phyloP scores from a whole-genome alignment of 805 yeast genomes.

The Debaryomyces hansenii region DNA sequence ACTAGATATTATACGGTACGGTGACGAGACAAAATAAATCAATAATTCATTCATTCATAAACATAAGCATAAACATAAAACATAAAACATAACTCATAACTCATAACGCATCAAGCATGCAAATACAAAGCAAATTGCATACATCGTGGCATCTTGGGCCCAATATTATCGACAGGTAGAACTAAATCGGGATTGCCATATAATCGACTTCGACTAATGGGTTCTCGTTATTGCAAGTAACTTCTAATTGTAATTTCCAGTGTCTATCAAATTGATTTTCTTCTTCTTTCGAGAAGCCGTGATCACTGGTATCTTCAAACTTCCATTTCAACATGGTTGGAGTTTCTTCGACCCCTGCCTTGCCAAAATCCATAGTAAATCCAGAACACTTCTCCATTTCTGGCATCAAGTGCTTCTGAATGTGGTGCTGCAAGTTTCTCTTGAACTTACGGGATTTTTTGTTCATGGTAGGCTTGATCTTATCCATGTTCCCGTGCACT shows the following conservation, averaged over 20 bases:
- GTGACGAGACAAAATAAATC: background rate
- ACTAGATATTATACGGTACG: background rate
- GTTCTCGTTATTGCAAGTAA: conserved; percentile 63
- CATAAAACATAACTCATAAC: background rate
- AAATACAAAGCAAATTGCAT: no score
- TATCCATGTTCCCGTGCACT: conserved; percentile 67
- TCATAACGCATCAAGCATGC: background rate
- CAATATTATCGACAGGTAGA: background rate
- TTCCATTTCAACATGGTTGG: conserved; percentile 60
- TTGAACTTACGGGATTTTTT: conserved; percentile 70
- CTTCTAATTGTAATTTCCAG: conserved; percentile 64
- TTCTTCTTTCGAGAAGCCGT: conserved; percentile 50
- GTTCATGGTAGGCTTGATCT: conserved; percentile 69
- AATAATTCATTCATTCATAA: background rate
- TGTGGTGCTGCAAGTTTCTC: conserved; percentile 73
- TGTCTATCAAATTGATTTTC: conserved; percentile 51
- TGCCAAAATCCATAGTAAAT: conserved; percentile 51
- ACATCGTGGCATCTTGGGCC: no score
- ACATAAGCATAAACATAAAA: conserved; percentile 1
- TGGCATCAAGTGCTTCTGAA: conserved; percentile 65
- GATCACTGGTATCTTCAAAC: conserved; percentile 57
- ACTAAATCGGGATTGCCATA: conserved; percentile 46
- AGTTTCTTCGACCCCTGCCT: conserved; percentile 46
- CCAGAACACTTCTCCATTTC: conserved; percentile 68
- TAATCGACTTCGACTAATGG: conserved; percentile 70